These are phyloP conservation scores for Pythium chondricola DNA, from an alignment of 352 stramenopile genomes.

Conservation along the genomic window DNA sequence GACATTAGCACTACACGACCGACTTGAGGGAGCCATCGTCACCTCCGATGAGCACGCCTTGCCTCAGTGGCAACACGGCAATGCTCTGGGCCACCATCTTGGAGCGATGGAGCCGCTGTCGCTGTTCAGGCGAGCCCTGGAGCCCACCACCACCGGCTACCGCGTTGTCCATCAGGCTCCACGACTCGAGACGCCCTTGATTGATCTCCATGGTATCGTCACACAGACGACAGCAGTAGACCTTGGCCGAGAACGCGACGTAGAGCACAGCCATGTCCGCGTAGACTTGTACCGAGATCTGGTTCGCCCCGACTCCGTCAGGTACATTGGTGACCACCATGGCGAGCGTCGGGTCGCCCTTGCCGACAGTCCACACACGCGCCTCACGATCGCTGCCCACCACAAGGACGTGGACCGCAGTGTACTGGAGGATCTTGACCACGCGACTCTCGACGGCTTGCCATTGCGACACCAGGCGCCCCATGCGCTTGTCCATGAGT, in stretches of 20 bases:
- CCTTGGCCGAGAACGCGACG: constrained; percentile 27
- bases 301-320: constrained; percentile 34
- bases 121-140: too few relatives aligned
- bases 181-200: constrained; percentile 35
- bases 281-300: constrained; percentile 48
- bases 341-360: constrained; percentile 24
- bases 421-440: constrained; percentile 49
- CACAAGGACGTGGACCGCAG: constrained; percentile 47
- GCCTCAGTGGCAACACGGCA: constrained; percentile 46
- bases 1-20: constrained; percentile 16
- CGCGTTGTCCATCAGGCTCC: constrained; percentile 42
- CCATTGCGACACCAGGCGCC: constrained; percentile 38
- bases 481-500: constrained; percentile 51
- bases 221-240: constrained; percentile 36
- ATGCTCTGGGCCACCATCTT: constrained; percentile 35
- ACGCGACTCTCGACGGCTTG: constrained; percentile 46
- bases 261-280: constrained; percentile 40
- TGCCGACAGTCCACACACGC: constrained; percentile 44
- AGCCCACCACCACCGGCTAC: too few relatives aligned
- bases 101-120: constrained; percentile 35
- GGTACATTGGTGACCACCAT: constrained; percentile 53
- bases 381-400: constrained; percentile 61
- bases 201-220: constrained; percentile 22
- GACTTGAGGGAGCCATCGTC: constrained; percentile 59
- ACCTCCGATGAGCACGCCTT: constrained; percentile 49